Conservation (phyloP, 768 basidiomycete genomes). For the Rhodosporidiobolus sp. region DNA sequence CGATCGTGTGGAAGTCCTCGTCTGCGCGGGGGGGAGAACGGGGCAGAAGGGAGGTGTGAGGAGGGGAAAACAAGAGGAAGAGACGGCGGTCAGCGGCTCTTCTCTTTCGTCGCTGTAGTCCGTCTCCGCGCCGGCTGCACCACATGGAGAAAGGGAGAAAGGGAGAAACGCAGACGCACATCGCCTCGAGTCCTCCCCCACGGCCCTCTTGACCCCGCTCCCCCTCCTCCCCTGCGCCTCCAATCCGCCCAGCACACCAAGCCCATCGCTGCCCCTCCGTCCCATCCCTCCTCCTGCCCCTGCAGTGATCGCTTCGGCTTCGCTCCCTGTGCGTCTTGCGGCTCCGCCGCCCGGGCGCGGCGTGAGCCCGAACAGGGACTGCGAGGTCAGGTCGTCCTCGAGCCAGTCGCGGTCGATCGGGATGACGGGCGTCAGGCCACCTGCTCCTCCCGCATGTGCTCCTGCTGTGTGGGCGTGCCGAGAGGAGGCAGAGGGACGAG, state of each 20-base stretch:
- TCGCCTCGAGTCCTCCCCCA: slow-evolving; percentile 21
- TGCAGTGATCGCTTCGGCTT: background rate
- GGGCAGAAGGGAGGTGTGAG: background rate
- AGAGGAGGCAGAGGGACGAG: slow-evolving; percentile 2
- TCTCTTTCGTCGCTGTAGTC: no score
- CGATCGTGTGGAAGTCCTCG: slow-evolving; percentile 49
- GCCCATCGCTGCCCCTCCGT: slow-evolving; percentile 1
- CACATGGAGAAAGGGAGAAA: background rate
- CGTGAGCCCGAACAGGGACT: no score
- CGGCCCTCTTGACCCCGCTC: background rate
- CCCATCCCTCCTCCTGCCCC: background rate
- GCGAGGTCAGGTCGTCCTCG: no score
- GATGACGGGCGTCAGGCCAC: slow-evolving; percentile 8
- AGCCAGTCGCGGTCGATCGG: slow-evolving; percentile 22
- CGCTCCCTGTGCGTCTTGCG: background rate
- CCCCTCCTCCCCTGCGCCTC: background rate
- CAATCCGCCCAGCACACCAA: background rate
- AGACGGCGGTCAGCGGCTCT: background rate
- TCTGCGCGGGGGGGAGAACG: slow-evolving; percentile 2
- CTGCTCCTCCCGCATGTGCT: no score
- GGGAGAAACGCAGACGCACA: slow-evolving; percentile 19
- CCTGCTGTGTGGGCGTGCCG: no score
- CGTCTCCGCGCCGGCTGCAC: no score
- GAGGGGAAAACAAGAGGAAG: background rate
- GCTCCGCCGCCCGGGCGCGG: no score